A percentile compares a stretch with the other conserved stretches of the same genome.
Conservation (phyloP, 176 grass and related monocot genomes). For the Lolium rigidum region DNA sequence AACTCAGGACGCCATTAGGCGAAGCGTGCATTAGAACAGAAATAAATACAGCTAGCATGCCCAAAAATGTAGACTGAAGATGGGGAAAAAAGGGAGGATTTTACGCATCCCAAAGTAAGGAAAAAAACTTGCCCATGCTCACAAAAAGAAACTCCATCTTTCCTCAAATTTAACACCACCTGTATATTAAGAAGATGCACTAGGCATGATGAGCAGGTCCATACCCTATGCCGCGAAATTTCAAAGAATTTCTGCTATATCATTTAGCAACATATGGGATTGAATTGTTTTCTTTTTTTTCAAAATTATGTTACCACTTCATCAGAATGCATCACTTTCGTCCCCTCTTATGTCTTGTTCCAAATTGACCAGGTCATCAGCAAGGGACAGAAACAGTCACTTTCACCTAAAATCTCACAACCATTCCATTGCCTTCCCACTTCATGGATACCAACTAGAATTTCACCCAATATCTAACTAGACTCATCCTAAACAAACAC, state of each 20-base stretch:
- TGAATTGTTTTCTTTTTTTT: neutral
- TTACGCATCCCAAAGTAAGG: neutral
- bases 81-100: neutral
- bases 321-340: constrained; percentile 29
- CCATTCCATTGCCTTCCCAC: neutral
- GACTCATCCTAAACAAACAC: constrained; percentile 8
- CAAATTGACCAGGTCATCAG: constrained; percentile 21
- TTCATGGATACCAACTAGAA: neutral
- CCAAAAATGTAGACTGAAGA: neutral
- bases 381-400: constrained; percentile 16
- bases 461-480: constrained; percentile 24
- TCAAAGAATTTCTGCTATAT: neutral
- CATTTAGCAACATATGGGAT: neutral
- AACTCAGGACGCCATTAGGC: neutral
- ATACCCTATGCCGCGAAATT: neutral
- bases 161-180: neutral
- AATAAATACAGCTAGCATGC: neutral
- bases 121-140: neutral
- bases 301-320: neutral
- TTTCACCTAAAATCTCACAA: constrained; percentile 24
- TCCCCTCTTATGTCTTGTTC: constrained; percentile 4
- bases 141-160: neutral
- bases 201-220: neutral
- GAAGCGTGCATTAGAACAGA: too few relatives aligned
- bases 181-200: neutral